Base-by-base conservation (phyloP, 164 flowering plant species). In the Cinnamomum chago region DNA sequence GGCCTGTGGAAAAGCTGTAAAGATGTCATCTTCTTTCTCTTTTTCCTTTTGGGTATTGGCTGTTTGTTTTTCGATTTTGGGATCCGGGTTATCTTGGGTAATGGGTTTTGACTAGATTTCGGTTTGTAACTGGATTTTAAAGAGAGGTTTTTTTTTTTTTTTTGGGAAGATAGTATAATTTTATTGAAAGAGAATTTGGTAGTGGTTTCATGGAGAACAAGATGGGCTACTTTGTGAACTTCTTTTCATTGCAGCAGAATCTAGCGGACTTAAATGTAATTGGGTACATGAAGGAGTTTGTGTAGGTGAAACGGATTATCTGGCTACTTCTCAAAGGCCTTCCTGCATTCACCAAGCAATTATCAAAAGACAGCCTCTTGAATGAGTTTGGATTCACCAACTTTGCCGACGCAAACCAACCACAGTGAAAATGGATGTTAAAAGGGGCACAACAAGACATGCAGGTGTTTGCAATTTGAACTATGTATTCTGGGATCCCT, bases 341-440 rank as follows among this genome's bases (percentile, higher is more conserved):
- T 11, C 91, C 92, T 17, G 68, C 87, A 75, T 90, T 90, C 20
- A 90, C 88, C 73, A 90, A 72, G 77, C 95, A 89, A 73, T 90
- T 89, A 73, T 90, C 95, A 75, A 69, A 89, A 14, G 84, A 69
- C 2, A 90, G 75, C 40, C 95, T 85, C 76, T 88, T 90, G 87
- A 90, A 88, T 18, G 73, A 76, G 65, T 66, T 83, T 35, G 92
- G 92, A 70, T 86, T 87, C 2, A 90, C 85, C 12, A 86, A 73
- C 77, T 84, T 84, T 55, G 87, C 86, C 11, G 90, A 90, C 11
- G 89, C 89, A 81, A 90, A 90, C 92, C 92, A 89, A 1, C 90
- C 90, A 78, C 94, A 90, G 73, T 84, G 87, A 5, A 90, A 83
- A 79, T 90, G 92, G 33, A 90, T 84, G 24, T 83, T 75, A 17